Conservation (phyloP, 768 basidiomycete genomes). For the Tylopilus sp. region DNA sequence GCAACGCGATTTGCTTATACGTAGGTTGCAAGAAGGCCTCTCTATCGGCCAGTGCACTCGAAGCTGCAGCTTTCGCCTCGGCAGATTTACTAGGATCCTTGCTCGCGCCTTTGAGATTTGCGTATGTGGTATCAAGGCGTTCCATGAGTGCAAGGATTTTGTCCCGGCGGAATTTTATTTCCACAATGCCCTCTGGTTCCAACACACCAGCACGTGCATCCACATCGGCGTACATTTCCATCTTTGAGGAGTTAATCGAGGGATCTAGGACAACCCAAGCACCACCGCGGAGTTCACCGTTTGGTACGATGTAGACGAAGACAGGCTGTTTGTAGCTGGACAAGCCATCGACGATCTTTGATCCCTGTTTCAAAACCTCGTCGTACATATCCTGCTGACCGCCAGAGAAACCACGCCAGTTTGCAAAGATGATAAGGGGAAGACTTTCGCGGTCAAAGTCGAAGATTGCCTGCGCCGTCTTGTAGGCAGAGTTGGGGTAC, state of each 20-base stretch:
- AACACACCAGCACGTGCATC: constrained; percentile 95
- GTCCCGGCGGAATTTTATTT: constrained; percentile 96
- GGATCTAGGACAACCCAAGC: constrained; percentile 99
- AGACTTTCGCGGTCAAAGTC: constrained; percentile 97
- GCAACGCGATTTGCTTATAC: constrained; percentile 89
- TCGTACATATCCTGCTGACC: constrained; percentile 99
- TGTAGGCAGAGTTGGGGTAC: constrained; percentile 99
- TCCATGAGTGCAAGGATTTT: constrained; percentile 92
- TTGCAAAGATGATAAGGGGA: constrained; percentile 97
- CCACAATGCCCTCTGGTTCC: constrained; percentile 95
- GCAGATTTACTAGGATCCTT: constrained; percentile 68
- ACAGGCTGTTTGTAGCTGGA: constrained; percentile 97
- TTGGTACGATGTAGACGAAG: constrained; percentile 97
- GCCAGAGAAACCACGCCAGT: constrained; percentile 99
- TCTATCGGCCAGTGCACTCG: constrained; percentile 64
- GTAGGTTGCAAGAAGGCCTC: constrained; percentile 82
- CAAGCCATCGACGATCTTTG: constrained; percentile 97
- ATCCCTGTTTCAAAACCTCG: constrained; percentile 94
- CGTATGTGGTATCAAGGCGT: constrained; percentile 83
- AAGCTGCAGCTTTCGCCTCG: constrained; percentile 71
- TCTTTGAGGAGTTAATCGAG: constrained; percentile 92
- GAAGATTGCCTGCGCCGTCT: constrained; percentile 98
- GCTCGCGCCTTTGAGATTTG: constrained; percentile 74
- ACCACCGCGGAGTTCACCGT: constrained; percentile 97
- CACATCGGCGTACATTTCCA: constrained; percentile 99